Conservation (phyloP, 2,329 filamentous ascomycete species). For the Talaromyces sp. region DNA sequence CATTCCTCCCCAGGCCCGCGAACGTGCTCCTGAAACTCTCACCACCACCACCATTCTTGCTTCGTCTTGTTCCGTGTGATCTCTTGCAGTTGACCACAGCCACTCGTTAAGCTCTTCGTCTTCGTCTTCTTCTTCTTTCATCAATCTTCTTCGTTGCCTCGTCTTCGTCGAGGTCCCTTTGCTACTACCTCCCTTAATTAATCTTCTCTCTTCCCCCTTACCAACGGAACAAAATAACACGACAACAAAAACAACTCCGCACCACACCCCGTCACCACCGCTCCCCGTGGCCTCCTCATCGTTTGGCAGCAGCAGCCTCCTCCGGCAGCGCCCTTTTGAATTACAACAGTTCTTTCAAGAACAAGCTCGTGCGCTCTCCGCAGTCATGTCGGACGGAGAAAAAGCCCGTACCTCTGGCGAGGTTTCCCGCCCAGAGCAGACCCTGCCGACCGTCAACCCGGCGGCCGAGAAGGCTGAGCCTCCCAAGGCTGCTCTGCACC, state of each 20-base stretch:
- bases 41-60: not conserved
- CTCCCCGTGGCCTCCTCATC: slow-evolving; percentile 38
- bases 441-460: slow-evolving; percentile 77
- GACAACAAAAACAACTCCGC: not conserved
- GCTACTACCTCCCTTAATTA: slow-evolving; percentile 8
- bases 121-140: not conserved
- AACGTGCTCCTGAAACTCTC: slow-evolving; percentile 8
- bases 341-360: slow-evolving; percentile 42
- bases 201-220: slow-evolving; percentile 13
- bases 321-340: slow-evolving; percentile 43
- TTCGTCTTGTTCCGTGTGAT: slow-evolving; percentile 13
- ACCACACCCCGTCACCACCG: not conserved
- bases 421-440: slow-evolving; percentile 34
- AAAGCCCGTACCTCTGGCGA: slow-evolving; percentile 82
- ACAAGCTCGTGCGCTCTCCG: slow-evolving; percentile 28
- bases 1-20: slow-evolving; percentile 7
- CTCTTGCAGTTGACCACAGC: slow-evolving; percentile 15
- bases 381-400: slow-evolving; percentile 63
- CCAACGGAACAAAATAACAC: not conserved
- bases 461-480: slow-evolving; percentile 64
- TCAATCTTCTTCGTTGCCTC: not conserved
- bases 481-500: slow-evolving; percentile 62
- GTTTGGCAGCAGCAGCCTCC: slow-evolving; percentile 37
- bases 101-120: slow-evolving; percentile 9
- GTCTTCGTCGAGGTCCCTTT: not conserved